phyloP scores from a whole-genome alignment of 1,284 basidiomycete species.

The Hemileccinum hortonii region DNA sequence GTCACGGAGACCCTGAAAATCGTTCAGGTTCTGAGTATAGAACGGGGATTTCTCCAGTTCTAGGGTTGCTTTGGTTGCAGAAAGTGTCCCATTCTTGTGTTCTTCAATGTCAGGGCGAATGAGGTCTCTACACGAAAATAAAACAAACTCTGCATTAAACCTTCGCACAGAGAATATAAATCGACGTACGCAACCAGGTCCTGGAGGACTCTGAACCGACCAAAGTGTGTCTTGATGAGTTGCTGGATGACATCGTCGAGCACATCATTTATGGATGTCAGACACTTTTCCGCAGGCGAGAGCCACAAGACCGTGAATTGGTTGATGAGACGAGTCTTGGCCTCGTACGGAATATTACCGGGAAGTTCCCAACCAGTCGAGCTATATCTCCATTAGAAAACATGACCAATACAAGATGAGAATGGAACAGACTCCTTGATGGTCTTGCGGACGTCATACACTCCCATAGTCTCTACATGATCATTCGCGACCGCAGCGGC shows the following conservation, averaged over 20 bases:
- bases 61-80: slow-evolving; percentile 24
- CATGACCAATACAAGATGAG: background rate
- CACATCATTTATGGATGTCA: slow-evolving; percentile 33
- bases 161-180: background rate
- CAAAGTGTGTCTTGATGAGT: slow-evolving; percentile 35
- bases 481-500: background rate
- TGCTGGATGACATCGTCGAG: slow-evolving; percentile 20
- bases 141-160: background rate
- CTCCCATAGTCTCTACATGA: slow-evolving; percentile 18
- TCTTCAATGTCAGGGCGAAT: slow-evolving; percentile 24
- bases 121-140: slow-evolving; percentile 13
- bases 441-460: slow-evolving; percentile 32
- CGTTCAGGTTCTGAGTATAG: slow-evolving; percentile 36
- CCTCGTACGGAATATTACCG: slow-evolving; percentile 49
- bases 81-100: slow-evolving; percentile 10
- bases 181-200: slow-evolving; percentile 30
- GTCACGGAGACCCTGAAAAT: slow-evolving; percentile 24
- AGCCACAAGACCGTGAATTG: slow-evolving; percentile 44
- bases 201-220: slow-evolving; percentile 31
- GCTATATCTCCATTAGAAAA: slow-evolving; percentile 28
- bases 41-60: slow-evolving; percentile 28
- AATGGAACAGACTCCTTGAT: slow-evolving; percentile 32
- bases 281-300: slow-evolving; percentile 40
- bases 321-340: slow-evolving; percentile 43
- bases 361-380: slow-evolving; percentile 54